Evolutionary conservation across 306 rosid genomes (phyloP), one percentile per base, ranked within the genome.

Genomic region (Canavalia ensiformis): DNA sequence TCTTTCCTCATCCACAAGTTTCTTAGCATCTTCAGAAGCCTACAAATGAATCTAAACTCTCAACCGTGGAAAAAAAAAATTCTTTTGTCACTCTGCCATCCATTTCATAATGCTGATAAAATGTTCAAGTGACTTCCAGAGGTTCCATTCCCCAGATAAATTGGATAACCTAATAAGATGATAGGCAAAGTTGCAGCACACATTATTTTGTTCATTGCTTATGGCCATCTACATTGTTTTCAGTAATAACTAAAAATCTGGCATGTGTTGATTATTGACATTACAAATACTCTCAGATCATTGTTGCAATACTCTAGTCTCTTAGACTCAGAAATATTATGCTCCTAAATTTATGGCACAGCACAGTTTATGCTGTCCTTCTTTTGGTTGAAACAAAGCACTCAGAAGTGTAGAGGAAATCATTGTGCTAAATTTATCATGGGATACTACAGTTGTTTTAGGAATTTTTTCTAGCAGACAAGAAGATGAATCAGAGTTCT

Each of bases 1-100:
- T 82, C 98, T 86, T 86, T 94, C 98, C 86, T 88, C 92, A 65
- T 94, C 94, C 10, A 92, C 98, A 71, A 94, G 93, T 78, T 86
- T 89, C 76, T 90, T 92, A 75, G 98, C 98, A 82, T 94, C 98
- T 83, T 90, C 94, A 49, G 98, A 94, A 82, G 98, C 97, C 98
- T 94, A 60, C 83, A 87, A 81, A 81, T 68, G 65, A 76, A 68
- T 63, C 58, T 41, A 75, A 81, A 78, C 69, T 79, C 46, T 86
- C 66, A 84, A 29, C 18, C 62, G 13, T 4, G 29, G 54, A 65
- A 52, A 67, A 41, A 3, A 67, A 67, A 42, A 11, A 18, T 67
- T 67, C 13, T 67, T 8, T 25, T 44, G 8, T 44, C 31, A 41
- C 30, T 5, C 11, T 39, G 28, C 5, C 59, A 25, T 74, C 75